Base-by-base conservation (phyloP, 768 basidiomycete genomes). In the Pholiota molesta region DNA sequence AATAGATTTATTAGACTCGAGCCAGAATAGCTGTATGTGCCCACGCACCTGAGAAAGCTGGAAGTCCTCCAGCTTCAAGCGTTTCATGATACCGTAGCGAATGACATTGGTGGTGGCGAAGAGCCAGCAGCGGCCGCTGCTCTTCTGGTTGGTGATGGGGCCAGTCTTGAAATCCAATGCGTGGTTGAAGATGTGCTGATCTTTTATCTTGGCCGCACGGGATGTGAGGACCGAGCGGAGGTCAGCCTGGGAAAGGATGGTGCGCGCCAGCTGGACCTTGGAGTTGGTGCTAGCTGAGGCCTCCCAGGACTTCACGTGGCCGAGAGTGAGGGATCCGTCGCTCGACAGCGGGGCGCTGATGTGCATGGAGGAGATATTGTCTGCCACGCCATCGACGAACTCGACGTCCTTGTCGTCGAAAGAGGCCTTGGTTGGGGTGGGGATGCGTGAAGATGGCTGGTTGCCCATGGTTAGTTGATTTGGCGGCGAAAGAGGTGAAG, bases 101-200 rank as follows among this genome's bases (percentile, higher is more conserved):
- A 95, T 79, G 26, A 94, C 84, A 74, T 94, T 94, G 63, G 94
- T 95, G 7, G 93, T 92, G 2, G 95, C 92, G 73, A 98, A 98
- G 8, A 97, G 81, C 96, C 97, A 99, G 79, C 96, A 99, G 52
- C 96, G 81, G 0, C 96, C 96, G 60, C 89, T 92, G 71, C 83
- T 87, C 77, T 88, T 91, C 84, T 97, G 95, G 75, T 90, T 85
- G 13, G 94, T 95, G 65, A 95, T 79, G 10, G 94, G 94, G 1
- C 83, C 85, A 1, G 94, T 88, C 80, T 92, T 91, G 77, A 90
- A 90, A 58, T 89, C 89, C 21, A 97, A 70, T 63, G 86, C 79
- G 66, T 86, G 82, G 74, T 95, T 96, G 82, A 96, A 97, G 56
- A 96, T 82, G 72, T 93, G 91, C 49, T 81, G 75, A 70, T 92